Evolutionary conservation across 202 grass and related monocot species (phyloP), one percentile per base, ranked within the genome.

Genomic region (Alloteropsis angusta): DNA sequence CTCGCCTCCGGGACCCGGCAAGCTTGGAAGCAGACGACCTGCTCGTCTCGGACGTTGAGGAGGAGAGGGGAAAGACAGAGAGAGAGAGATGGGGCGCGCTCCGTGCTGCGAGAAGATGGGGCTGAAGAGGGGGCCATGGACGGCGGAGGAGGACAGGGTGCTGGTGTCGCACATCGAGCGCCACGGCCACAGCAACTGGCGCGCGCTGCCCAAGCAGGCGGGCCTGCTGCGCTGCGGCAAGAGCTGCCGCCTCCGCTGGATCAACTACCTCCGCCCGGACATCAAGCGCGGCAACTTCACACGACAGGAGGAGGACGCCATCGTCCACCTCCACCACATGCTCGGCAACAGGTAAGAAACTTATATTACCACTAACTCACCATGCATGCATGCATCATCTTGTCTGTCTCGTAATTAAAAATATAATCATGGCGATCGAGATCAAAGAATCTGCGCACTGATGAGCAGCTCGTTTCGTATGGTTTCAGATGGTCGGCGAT

Each of bases 251-350:
- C 85, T 97, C 2, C 82, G 93, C 52, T 97, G 93, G 90, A 86
- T 89, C 68, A 97, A 97, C 78, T 97, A 97, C 82, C 89, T 97
- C 44, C 71, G 91, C 13, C 93, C 93, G 1, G 91, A 91, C 86
- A 93, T 97, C 81, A 97, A 90, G 72, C 84, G 94, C 39, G 94
- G 94, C n/a, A 88, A 92, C 88, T 92, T 97, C 91, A 81, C 85
- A 65, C 82, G 87, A 92, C 50, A n/a, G n/a, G 91, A 97, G 84
- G 91, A 97, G 66, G 91, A 85, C 41, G 64, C 65, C 65, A 87
- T 94, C 69, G 77, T 97, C 73, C 72, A 68, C 62, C 84, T 97
- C 67, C 93, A 97, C 73, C n/a, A 60, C 50, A 53, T 72, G 6
- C 84, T 93, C 74, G 91, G 93, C 68, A 97, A 91, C 89, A 89